These are phyloP conservation scores for Coemansia sp. DNA, from an alignment of 192 early-diverging fungal genomes.

Conservation along the genomic window DNA sequence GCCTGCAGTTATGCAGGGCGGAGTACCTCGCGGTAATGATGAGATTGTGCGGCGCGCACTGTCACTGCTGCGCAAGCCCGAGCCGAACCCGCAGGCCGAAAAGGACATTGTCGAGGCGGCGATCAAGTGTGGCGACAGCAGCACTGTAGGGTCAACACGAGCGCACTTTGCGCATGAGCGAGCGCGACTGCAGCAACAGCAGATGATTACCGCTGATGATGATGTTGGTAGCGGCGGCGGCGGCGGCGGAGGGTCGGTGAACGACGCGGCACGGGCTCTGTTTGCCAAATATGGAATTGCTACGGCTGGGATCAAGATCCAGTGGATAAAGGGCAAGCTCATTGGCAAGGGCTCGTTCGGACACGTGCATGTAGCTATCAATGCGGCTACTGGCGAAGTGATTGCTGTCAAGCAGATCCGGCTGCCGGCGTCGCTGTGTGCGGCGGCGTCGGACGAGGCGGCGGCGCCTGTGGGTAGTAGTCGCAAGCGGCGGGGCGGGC, in stretches of 20 bases:
- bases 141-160: conserved; percentile 41
- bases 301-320: conserved; percentile 54
- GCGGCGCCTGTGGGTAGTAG: background rate
- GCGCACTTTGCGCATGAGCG: conserved; percentile 51
- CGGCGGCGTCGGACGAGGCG: conserved; percentile 1
- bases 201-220: background rate
- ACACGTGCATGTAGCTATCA: conserved; percentile 75
- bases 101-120: conserved; percentile 54
- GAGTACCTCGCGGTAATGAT: conserved; percentile 10
- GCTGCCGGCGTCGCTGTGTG: conserved; percentile 53
- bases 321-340: conserved; percentile 75
- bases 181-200: conserved; percentile 20
- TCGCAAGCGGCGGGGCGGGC: background rate
- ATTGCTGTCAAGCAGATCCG: conserved; percentile 87
- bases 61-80: conserved; percentile 52
- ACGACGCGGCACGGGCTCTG: conserved; percentile 43
- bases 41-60: conserved; percentile 56
- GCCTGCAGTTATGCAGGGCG: background rate
- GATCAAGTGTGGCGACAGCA: conserved; percentile 37
- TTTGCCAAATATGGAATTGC: conserved; percentile 48
- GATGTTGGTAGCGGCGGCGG: no score
- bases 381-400: conserved; percentile 71
- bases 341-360: conserved; percentile 89
- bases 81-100: conserved; percentile 52
- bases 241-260: conserved; percentile 11